These are phyloP conservation scores for Cucurbita pepo DNA, from an alignment of 306 rosid species.

Conservation along the genomic window DNA sequence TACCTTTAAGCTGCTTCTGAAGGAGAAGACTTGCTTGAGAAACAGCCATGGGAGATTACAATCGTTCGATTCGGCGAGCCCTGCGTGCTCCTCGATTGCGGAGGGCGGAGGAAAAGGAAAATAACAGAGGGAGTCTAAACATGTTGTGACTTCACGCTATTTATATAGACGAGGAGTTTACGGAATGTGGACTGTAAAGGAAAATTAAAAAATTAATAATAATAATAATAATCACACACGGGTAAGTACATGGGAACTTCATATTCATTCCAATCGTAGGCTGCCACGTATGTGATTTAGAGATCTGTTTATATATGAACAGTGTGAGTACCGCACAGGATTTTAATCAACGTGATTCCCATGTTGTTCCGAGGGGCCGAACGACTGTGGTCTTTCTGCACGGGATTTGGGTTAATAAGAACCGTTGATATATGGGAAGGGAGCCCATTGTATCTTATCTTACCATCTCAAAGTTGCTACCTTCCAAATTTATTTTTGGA, in stretches of 20 bases:
- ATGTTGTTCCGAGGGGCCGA: not conserved
- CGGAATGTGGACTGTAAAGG: not conserved
- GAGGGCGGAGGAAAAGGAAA: not conserved
- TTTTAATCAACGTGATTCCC: not conserved
- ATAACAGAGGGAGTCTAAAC: not conserved
- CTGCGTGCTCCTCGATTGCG: slow-evolving; percentile 12
- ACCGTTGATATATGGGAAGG: no score
- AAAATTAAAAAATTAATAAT: no score
- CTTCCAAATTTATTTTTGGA: no score
- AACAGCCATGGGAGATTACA: slow-evolving; percentile 35
- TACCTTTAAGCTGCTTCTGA: slow-evolving; percentile 90
- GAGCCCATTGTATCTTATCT: no score
- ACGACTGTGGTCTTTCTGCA: not conserved
- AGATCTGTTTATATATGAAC: no score
- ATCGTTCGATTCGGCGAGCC: slow-evolving; percentile 4
- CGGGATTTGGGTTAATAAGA: no score
- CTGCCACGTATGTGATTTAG: not conserved
- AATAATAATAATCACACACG: not conserved
- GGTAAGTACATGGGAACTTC: not conserved
- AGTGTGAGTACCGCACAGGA: not conserved
- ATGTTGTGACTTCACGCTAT: not conserved
- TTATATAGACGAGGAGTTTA: not conserved
- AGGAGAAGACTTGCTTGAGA: slow-evolving; percentile 94
- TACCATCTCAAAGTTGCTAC: no score
- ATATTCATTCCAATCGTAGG: not conserved